Conservation (phyloP, 345 rosid species). For the Citrus medica region DNA sequence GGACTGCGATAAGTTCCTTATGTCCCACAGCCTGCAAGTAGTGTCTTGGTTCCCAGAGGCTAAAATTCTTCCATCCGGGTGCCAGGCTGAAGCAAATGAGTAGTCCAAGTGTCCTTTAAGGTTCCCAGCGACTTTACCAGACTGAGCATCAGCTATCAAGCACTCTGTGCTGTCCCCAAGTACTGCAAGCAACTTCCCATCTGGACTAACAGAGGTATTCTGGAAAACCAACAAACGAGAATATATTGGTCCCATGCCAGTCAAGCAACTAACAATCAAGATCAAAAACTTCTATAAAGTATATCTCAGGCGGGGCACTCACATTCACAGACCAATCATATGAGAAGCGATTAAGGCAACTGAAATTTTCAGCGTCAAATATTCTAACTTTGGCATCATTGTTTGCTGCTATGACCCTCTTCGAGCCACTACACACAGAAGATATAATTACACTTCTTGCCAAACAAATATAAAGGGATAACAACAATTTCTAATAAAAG, state of each 20-base stretch:
- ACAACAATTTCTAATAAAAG: background rate
- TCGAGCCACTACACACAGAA: slow-evolving; percentile 54
- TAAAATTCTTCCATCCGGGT: slow-evolving; percentile 74
- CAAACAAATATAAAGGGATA: background rate
- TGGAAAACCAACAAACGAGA: slow-evolving; percentile 17
- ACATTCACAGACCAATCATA: slow-evolving; percentile 92
- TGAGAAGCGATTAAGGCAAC: slow-evolving; percentile 47
- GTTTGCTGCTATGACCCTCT: slow-evolving; percentile 65
- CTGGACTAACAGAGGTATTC: slow-evolving; percentile 78
- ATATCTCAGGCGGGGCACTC: slow-evolving; percentile 23
- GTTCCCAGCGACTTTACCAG: slow-evolving; percentile 59
- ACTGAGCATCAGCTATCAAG: slow-evolving; percentile 63
- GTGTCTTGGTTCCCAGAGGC: slow-evolving; percentile 98
- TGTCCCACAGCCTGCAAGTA: slow-evolving; percentile 92
- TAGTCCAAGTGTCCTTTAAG: slow-evolving; percentile 87
- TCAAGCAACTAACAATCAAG: background rate
- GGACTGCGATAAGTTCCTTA: slow-evolving; percentile 66
- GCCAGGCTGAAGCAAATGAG: slow-evolving; percentile 97
- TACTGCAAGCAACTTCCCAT: slow-evolving; percentile 72
- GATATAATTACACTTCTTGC: slow-evolving; percentile 1
- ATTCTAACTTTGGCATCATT: slow-evolving; percentile 69
- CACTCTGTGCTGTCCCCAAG: slow-evolving; percentile 84
- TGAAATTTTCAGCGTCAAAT: slow-evolving; percentile 61
- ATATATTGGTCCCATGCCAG: background rate
- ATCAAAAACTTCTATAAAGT: background rate